Evolutionary conservation across 306 rosid genomes (phyloP).

Genomic region (Corylus avellana): DNA sequence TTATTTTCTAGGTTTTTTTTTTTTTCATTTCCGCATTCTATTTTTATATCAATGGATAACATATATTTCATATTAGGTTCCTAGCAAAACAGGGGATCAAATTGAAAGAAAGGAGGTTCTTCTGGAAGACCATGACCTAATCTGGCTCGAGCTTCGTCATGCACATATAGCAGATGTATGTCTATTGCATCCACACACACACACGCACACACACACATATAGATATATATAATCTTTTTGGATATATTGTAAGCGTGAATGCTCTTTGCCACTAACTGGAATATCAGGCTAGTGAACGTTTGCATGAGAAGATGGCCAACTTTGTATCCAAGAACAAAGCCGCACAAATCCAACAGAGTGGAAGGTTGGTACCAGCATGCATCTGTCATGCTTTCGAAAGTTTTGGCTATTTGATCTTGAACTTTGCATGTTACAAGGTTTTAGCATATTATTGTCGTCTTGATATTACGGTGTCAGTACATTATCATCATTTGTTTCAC

Average conservation of each 20-base stretch:
- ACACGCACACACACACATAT: background rate
- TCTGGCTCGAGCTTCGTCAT: constrained; percentile 97
- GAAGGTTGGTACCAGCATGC: constrained; percentile 58
- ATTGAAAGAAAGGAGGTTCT: constrained; percentile 78
- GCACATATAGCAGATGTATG: constrained; percentile 92
- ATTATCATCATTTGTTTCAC: constrained; percentile 13
- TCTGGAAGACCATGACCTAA: constrained; percentile 74
- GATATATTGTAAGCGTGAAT: constrained; percentile 19
- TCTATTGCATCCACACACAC: constrained; percentile 9
- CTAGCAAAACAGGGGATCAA: constrained; percentile 75
- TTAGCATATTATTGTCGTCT: background rate
- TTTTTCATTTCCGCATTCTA: background rate
- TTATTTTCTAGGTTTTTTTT: background rate
- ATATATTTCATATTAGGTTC: constrained; percentile 49
- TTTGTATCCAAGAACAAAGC: constrained; percentile 85
- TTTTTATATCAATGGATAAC: constrained; percentile 22
- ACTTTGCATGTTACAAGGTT: constrained; percentile 8
- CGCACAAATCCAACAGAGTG: constrained; percentile 83
- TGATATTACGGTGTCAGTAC: background rate
- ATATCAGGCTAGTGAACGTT: constrained; percentile 88
- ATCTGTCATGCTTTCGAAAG: constrained; percentile 25
- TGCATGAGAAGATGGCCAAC: constrained; percentile 76
- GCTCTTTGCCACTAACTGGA: constrained; percentile 30
- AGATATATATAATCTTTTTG: background rate
- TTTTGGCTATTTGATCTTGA: constrained; percentile 30